phyloP scores from a whole-genome alignment of 441 rosid genomes.

The Rhodomyrtus psidioides region DNA sequence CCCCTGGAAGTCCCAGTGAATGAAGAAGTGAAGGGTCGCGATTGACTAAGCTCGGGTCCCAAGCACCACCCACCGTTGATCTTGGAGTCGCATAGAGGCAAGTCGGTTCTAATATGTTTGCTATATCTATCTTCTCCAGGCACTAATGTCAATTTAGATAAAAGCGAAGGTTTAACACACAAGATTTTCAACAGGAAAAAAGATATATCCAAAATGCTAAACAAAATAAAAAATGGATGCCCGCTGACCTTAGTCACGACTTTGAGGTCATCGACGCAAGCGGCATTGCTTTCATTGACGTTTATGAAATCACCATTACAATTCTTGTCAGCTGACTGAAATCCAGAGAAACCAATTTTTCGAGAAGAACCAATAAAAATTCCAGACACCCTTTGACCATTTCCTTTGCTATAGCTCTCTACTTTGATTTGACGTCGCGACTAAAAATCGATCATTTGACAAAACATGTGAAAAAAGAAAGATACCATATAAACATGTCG shows the following conservation, averaged over 20 bases:
- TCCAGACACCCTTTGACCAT: neutral
- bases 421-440: neutral
- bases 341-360: neutral
- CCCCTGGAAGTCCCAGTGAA: neutral
- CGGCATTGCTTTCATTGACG: neutral
- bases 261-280: neutral
- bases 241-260: neutral
- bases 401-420: neutral
- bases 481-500: neutral
- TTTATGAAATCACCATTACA: neutral
- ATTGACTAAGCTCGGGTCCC: neutral
- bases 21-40: neutral
- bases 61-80: neutral
- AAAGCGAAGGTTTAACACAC: neutral
- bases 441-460: neutral
- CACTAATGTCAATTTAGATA: neutral
- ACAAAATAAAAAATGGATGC: too few species aligned
- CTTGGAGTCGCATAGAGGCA: neutral
- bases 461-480: rapidly evolving
- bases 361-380: neutral
- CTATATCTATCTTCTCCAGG: neutral
- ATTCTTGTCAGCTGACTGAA: neutral
- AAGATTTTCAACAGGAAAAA: neutral
- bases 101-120: neutral
- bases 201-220: too few species aligned